Base-by-base conservation (phyloP, 148 eudicot species). In the Rhododendron henanense region DNA sequence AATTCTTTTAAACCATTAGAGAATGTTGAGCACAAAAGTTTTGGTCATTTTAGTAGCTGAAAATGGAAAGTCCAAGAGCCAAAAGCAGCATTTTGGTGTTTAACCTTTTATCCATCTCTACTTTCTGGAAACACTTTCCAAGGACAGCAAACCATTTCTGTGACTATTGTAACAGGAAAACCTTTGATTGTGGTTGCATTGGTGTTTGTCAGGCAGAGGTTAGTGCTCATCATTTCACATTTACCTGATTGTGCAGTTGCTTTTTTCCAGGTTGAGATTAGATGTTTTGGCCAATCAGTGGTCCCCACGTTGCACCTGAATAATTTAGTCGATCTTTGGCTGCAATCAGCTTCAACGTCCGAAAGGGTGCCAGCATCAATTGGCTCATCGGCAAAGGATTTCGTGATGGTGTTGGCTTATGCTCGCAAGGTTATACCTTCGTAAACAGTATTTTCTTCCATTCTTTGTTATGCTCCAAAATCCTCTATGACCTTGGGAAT, bases 361-460 rank as follows among this genome's bases (percentile, higher is more conserved):
- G 86, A 92, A 55, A 90, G 80, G 80, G 87, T 92, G 67, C 85
- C 90, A 8, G 87, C 92, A 13, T 21, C 81, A 25, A 90, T 91
- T 9, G 97, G 97, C 25, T 87, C 91, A 57, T 88, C 97, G 0
- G 97, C 95, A 14, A 88, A 90, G 90, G 93, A 94, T 33, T 94
- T 89, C 18, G 92, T 93, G 80, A 93, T 94, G 97, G 90, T 88
- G 75, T 86, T 94, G 33, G 82, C 93, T 1, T 94, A 94, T 88
- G 89, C 91, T 7, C 89, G 92, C 39, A 91, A 85, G 75, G 82
- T 48, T 71, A 87, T 67, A 37, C 77, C 69, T 82, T 82, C 75
- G 79, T 69, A 71, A 39, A 75, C 59, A 39, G 55, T 50, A 13
- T 14, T 84, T 76, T 57, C 81, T 47, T 51, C 81, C 81, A 37